Evolutionary conservation across 2,329 filamentous ascomycete species (phyloP).

Genomic region (Pestalotiopsis sp.): DNA sequence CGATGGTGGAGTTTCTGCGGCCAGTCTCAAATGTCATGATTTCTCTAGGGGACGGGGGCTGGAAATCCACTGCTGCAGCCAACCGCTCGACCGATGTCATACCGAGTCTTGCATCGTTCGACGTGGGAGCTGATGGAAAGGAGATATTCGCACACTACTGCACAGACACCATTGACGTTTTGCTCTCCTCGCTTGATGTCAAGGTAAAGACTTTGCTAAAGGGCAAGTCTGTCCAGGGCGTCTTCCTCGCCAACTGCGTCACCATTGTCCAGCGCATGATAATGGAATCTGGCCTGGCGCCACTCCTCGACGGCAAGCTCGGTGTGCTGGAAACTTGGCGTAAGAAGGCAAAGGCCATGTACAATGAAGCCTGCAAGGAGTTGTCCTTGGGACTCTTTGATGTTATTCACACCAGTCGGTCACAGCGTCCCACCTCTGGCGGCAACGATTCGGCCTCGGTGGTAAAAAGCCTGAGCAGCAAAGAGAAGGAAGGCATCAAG

Average conservation of each 20-base stretch:
- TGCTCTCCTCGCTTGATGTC: constrained; percentile 74
- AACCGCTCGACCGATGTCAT: constrained; percentile 63
- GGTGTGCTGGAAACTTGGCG: constrained; percentile 78
- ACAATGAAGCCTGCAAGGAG: constrained; percentile 87
- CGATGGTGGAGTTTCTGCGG: constrained; percentile 82
- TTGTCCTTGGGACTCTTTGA: constrained; percentile 84
- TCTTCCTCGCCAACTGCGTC: constrained; percentile 89
- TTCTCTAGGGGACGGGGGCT: constrained; percentile 90
- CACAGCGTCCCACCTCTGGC: constrained; percentile 71
- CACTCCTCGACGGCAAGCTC: constrained; percentile 69
- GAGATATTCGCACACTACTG: constrained; percentile 91
- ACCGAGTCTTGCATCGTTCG: constrained; percentile 76
- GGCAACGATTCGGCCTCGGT: constrained; percentile 82
- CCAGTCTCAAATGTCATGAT: constrained; percentile 90
- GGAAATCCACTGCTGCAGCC: constrained; percentile 61
- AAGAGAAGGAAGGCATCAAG: constrained; percentile 96
- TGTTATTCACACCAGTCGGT: constrained; percentile 85
- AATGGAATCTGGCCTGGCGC: constrained; percentile 74
- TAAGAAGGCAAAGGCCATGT: constrained; percentile 81
- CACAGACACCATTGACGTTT: constrained; percentile 81
- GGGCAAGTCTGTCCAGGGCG: constrained; percentile 76
- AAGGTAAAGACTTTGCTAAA: constrained; percentile 76
- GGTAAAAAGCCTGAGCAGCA: constrained; percentile 80
- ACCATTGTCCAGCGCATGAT: constrained; percentile 85
- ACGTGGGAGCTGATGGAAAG: constrained; percentile 85